Percentiles rank a stretch among this genome's conserved stretches.
phyloP scores from a whole-genome alignment of 2,329 filamentous ascomycete species.

The Fusarium praegraminearum region DNA sequence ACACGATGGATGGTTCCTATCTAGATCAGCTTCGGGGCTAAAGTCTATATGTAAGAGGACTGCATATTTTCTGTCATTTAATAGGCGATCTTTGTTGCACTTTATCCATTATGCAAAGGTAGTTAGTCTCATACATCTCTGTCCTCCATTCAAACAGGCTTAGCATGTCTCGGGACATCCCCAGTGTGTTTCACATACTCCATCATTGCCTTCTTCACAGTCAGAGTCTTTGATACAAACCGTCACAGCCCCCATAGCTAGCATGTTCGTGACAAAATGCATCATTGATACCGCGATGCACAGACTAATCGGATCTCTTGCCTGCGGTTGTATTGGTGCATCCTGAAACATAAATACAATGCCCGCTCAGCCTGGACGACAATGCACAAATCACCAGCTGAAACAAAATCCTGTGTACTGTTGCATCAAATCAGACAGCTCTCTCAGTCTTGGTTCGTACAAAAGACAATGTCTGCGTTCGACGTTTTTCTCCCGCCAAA shows the following conservation, averaged over 20 bases:
- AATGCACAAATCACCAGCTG: not conserved
- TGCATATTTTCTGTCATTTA: not conserved
- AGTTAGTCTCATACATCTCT: not conserved
- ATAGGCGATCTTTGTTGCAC: not conserved
- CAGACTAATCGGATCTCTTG: not conserved
- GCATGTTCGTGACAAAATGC: not conserved
- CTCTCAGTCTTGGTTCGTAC: not conserved
- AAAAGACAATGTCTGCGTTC: not conserved
- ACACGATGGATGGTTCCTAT: not conserved
- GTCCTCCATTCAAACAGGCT: not conserved
- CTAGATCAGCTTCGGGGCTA: conserved; percentile 1
- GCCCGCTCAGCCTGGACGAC: not conserved
- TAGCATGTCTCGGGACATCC: not conserved
- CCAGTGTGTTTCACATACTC: not conserved
- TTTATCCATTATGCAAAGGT: not conserved
- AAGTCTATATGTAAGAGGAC: not conserved
- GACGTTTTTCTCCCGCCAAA: conserved; percentile 2
- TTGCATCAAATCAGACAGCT: conserved; percentile 1
- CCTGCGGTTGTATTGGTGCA: not conserved
- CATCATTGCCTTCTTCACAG: not conserved
- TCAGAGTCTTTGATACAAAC: not conserved
- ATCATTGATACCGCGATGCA: not conserved
- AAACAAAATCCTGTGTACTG: not conserved
- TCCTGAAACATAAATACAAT: conserved; percentile 14
- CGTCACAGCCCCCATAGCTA: not conserved